A percentile compares a stretch with the other conserved stretches of the same genome.
Conservation (phyloP, 2,329 filamentous ascomycete genomes). For the Thermomyces lanuginosus region DNA sequence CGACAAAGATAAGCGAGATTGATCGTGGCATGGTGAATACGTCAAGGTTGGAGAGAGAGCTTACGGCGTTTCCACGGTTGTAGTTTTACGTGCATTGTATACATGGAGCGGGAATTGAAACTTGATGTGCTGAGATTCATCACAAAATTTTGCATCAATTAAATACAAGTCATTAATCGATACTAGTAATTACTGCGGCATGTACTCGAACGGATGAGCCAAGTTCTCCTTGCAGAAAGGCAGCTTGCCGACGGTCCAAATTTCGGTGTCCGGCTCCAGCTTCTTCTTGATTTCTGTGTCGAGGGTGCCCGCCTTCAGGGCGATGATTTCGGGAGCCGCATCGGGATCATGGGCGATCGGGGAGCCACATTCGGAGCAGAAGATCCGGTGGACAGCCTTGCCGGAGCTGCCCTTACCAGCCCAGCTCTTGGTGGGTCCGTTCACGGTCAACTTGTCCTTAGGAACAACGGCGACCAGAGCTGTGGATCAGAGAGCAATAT, state of each 20-base stretch:
- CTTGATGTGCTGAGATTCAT: too few species aligned
- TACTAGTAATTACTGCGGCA: slow-evolving; percentile 36
- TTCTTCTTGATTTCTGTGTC: slow-evolving; percentile 49
- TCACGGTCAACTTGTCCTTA: slow-evolving; percentile 48
- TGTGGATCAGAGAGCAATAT: slow-evolving; percentile 17
- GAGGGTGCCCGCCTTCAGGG: slow-evolving; percentile 50
- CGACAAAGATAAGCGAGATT: slow-evolving; percentile 13
- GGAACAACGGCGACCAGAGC: slow-evolving; percentile 49
- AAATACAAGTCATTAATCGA: background rate
- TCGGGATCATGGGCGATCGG: slow-evolving; percentile 56
- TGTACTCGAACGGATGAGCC: slow-evolving; percentile 45
- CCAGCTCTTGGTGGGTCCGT: slow-evolving; percentile 49
- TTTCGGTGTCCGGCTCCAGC: slow-evolving; percentile 52
- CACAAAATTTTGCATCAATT: too few species aligned
- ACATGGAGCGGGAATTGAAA: too few species aligned
- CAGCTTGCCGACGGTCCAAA: slow-evolving; percentile 53
- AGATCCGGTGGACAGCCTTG: slow-evolving; percentile 49
- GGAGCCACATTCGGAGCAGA: slow-evolving; percentile 53
- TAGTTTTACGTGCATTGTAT: too few species aligned
- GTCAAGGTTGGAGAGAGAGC: slow-evolving; percentile 15
- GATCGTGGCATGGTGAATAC: slow-evolving; percentile 17
- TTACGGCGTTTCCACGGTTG: slow-evolving; percentile 16
- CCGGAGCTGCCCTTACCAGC: slow-evolving; percentile 44
- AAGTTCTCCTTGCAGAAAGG: slow-evolving; percentile 53
- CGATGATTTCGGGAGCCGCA: slow-evolving; percentile 53